Base-by-base conservation (phyloP, 1,284 basidiomycete genomes). In the Leccinum huronense region DNA sequence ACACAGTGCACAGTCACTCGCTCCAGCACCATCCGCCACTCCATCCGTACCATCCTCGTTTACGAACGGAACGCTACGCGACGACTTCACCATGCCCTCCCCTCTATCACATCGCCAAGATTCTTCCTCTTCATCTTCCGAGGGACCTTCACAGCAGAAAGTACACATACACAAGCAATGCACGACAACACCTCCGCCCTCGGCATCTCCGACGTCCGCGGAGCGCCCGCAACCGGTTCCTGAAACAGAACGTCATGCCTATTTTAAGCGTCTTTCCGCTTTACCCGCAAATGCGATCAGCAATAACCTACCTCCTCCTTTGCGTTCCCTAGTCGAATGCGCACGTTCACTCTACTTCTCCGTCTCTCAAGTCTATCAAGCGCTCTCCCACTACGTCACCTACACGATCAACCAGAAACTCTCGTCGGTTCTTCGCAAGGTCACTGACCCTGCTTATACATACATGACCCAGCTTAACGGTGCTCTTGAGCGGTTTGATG, bases 281-380 rank as follows among this genome's bases (percentile, higher is more conserved):
- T 79, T 97, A 3, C 91, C 93, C 0, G 78, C 83, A 0, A 86
- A 67, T 48, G 59, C 65, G 16, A 84, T 90, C 38, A 84, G 87
- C 30, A 88, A 87, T 67, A 83, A 88, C 14, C 84, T 97, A 10
- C 93, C 96, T 0, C 79, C 84, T 8, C 81, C 91, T 9, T 80
- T 98, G 16, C 80, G 91, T 31, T 83, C 83, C 54, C 84, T 97
- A 38, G 84, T 97, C 59, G 95, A 99, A 72, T 90, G 92, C 5
- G 89, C 94, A 57, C 90, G 97, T 33, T 95, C 94, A 13, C 88
- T 99, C 56, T 84, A 98, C 23, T 99, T 98, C 74, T 91, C 95
- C 1, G 83, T 97, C 62, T 94, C 93, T 34, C 96, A 98, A 77
- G 87, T 98, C 34, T 93, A 98, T 73, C 88, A 94, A 66, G 90